Conservation (phyloP, 768 basidiomycete genomes). For the Suillus weaverae region DNA sequence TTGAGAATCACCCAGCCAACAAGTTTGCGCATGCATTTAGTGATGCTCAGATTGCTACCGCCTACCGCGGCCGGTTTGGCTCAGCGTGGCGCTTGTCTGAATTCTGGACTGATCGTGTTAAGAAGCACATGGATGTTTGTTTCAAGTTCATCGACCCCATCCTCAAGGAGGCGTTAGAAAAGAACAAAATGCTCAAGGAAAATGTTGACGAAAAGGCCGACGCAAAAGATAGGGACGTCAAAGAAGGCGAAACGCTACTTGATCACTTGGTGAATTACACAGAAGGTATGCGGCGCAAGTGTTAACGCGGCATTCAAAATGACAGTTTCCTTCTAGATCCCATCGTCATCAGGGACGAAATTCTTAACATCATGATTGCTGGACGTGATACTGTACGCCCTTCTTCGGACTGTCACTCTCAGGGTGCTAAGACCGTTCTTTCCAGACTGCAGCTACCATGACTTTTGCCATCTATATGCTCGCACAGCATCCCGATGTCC, state of each 20-base stretch:
- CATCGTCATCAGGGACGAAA: conserved; percentile 35
- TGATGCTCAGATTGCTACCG: conserved; percentile 35
- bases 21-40: conserved; percentile 41
- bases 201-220: conserved; percentile 10
- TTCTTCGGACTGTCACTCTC: not conserved
- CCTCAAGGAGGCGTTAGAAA: conserved; percentile 40
- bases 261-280: conserved; percentile 57
- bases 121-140: conserved; percentile 41
- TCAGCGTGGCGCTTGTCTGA: conserved; percentile 46
- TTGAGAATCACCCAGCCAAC: conserved; percentile 33
- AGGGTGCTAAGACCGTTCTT: not conserved
- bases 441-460: conserved; percentile 31
- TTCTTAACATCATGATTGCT: conserved; percentile 38
- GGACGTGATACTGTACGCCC: conserved; percentile 34
- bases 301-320: not conserved
- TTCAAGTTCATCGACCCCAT: conserved; percentile 50
- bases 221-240: conserved; percentile 26
- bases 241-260: conserved; percentile 46
- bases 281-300: conserved; percentile 38
- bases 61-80: conserved; percentile 37
- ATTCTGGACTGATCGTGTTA: conserved; percentile 43
- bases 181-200: conserved; percentile 26
- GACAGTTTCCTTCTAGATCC: conserved; percentile 24
- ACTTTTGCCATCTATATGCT: conserved; percentile 32
- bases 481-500: conserved; percentile 28